Conservation (phyloP, 2,329 filamentous ascomycete species). For the Bisporella sp. region DNA sequence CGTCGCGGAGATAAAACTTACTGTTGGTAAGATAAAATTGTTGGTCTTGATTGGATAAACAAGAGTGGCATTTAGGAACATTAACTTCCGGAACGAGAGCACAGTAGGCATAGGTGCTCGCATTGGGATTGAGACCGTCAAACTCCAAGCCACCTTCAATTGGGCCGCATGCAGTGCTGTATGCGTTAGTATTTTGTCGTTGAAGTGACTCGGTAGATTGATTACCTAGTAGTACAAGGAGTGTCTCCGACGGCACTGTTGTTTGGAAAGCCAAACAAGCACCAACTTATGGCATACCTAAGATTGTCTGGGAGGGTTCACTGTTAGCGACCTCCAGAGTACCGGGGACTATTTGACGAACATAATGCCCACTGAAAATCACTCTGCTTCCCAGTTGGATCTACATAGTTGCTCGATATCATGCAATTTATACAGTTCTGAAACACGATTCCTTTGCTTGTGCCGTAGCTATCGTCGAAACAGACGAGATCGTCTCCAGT, state of each 20-base stretch:
- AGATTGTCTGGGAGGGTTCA: constrained; percentile 42
- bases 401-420: constrained; percentile 38
- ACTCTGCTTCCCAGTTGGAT: constrained; percentile 34
- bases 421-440: constrained; percentile 21
- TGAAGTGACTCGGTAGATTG: background rate
- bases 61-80: constrained; percentile 39
- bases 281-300: constrained; percentile 47
- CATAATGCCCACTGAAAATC: constrained; percentile 39
- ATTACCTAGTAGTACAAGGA: constrained; percentile 44
- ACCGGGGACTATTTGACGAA: too few relatives aligned
- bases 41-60: constrained; percentile 33
- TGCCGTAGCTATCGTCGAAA: constrained; percentile 10
- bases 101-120: constrained; percentile 48
- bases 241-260: constrained; percentile 34
- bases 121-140: constrained; percentile 40
- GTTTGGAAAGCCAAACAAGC: constrained; percentile 43
- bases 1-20: constrained; percentile 24
- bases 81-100: constrained; percentile 36
- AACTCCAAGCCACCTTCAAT: constrained; percentile 41
- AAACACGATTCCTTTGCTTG: constrained; percentile 14
- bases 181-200: background rate
- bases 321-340: too few relatives aligned
- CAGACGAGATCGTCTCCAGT: constrained; percentile 19
- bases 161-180: constrained; percentile 43
- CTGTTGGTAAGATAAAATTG: constrained; percentile 46